These are phyloP conservation scores for Yarrowia porcina DNA, from an alignment of 805 yeast species.

Conservation along the genomic window DNA sequence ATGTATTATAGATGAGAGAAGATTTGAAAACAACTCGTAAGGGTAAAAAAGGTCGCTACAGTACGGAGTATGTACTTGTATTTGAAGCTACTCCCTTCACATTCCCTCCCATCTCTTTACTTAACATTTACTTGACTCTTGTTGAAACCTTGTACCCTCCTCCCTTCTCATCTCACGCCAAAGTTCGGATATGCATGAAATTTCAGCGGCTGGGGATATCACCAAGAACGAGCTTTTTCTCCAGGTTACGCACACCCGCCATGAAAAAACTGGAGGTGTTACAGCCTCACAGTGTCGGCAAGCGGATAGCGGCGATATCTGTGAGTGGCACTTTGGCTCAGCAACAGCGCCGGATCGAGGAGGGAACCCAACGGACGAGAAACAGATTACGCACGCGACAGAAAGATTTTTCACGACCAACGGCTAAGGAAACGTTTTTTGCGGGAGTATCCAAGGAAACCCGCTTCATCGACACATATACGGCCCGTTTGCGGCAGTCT, in stretches of 20 bases:
- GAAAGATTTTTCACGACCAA: conserved; percentile 13
- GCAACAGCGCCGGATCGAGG: neutral
- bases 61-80: no score
- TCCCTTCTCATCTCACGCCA: neutral
- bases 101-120: neutral
- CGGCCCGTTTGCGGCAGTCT: neutral
- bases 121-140: no score
- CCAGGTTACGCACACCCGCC: neutral
- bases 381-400: conserved; percentile 7
- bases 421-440: neutral
- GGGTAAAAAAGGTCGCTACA: no score
- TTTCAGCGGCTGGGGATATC: neutral
- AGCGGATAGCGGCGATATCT: conserved; percentile 11
- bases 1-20: neutral
- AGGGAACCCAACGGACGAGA: neutral
- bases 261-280: conserved; percentile 15
- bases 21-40: no score
- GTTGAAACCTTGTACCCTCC: no score
- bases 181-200: conserved; percentile 12
- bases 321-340: neutral
- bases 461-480: conserved; percentile 23
- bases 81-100: no score
- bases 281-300: conserved; percentile 6
- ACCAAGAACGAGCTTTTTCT: neutral
- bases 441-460: conserved; percentile 20